Evolutionary conservation across 345 rosid genomes (phyloP).

Genomic region (Pistacia integerrima): DNA sequence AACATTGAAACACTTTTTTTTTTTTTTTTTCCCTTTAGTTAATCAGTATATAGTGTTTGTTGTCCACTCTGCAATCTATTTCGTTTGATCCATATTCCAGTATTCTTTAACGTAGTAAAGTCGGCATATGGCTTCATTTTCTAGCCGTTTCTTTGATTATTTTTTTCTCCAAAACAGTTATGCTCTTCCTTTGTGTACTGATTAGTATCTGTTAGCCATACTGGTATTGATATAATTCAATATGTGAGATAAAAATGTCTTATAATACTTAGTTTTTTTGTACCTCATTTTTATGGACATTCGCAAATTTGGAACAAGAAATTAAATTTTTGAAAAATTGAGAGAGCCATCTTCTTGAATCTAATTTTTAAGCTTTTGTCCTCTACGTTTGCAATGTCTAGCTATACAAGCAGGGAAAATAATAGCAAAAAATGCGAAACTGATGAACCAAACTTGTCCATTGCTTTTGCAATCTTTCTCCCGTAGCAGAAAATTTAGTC

Average conservation of each 20-base stretch:
- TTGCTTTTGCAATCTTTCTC: not conserved
- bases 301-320: too few species aligned
- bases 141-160: not conserved
- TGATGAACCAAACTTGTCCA: not conserved
- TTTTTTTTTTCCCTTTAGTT: not conserved
- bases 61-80: constrained; percentile 7
- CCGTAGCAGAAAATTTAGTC: not conserved
- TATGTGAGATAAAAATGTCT: not conserved
- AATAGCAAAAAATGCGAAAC: not conserved
- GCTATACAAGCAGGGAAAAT: not conserved
- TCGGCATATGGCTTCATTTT: not conserved
- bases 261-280: not conserved
- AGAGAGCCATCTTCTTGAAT: not conserved
- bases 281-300: not conserved
- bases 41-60: constrained; percentile 1
- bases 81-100: not conserved
- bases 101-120: constrained; percentile 1
- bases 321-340: too few species aligned
- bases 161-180: not conserved
- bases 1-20: not conserved
- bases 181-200: not conserved
- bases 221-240: not conserved
- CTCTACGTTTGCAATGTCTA: not conserved
- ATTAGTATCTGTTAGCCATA: not conserved
- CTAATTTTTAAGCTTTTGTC: not conserved